phyloP scores from a whole-genome alignment of 2,329 filamentous ascomycete genomes.

The Tolypocladium capitatum region DNA sequence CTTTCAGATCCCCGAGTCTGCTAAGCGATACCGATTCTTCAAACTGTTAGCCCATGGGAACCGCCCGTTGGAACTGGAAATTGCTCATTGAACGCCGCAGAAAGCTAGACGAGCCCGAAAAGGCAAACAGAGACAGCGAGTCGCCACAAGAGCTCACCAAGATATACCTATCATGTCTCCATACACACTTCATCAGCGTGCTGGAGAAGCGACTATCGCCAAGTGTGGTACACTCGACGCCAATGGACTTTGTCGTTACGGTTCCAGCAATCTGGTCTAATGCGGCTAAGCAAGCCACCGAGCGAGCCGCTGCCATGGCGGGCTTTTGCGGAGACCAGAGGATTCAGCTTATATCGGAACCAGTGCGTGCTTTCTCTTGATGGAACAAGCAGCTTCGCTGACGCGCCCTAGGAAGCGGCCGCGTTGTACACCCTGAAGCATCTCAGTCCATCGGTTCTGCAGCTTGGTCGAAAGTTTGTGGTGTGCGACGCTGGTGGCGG shows the following conservation, averaged over 20 bases:
- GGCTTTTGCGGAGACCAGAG: constrained; percentile 26
- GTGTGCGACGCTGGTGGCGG: constrained; percentile 42
- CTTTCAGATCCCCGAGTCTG: constrained; percentile 29
- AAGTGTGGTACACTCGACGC: constrained; percentile 26
- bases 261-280: constrained; percentile 48
- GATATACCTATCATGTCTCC: constrained; percentile 32
- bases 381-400: neutral
- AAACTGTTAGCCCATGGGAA: constrained; percentile 28
- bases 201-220: constrained; percentile 28
- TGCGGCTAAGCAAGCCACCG: constrained; percentile 36
- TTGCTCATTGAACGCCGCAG: constrained; percentile 7
- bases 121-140: constrained; percentile 17
- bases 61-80: neutral
- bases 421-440: constrained; percentile 34
- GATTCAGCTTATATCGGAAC: constrained; percentile 36
- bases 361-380: constrained; percentile 15
- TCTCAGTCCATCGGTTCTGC: constrained; percentile 25
- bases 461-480: constrained; percentile 34
- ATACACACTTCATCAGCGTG: constrained; percentile 32
- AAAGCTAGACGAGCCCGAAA: constrained; percentile 21
- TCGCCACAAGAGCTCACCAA: constrained; percentile 22
- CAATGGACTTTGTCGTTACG: constrained; percentile 41
- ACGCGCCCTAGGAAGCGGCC: constrained; percentile 29
- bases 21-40: constrained; percentile 28
- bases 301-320: constrained; percentile 23